These are phyloP conservation scores for Neurospora sp. DNA, from an alignment of 495 filamentous ascomycete species.

Conservation along the genomic window DNA sequence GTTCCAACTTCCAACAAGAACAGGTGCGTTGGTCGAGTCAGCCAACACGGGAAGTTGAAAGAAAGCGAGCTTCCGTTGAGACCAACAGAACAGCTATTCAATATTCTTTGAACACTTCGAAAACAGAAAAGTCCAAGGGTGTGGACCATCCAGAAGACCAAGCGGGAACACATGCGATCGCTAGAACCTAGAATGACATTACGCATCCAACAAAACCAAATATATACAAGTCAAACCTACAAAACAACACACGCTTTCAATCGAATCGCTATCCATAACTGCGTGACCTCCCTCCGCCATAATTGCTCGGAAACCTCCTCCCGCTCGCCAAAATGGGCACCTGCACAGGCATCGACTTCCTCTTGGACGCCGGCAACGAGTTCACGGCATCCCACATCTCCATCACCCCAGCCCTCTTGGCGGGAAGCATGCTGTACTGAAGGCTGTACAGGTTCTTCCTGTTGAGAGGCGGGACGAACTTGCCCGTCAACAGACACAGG, in stretches of 20 bases:
- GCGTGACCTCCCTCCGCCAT: conserved; percentile 15
- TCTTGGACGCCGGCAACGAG: conserved; percentile 45
- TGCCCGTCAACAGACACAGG: conserved; percentile 77
- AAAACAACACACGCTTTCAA: background rate
- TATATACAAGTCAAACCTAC: background rate
- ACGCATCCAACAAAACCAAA: background rate
- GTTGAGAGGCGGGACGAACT: conserved; percentile 84
- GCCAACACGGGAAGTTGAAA: background rate
- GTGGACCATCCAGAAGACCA: too few species aligned
- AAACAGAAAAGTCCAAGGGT: too few species aligned
- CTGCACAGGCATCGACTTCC: conserved; percentile 13
- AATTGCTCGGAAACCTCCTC: conserved; percentile 13
- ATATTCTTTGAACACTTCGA: too few species aligned
- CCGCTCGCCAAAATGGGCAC: conserved; percentile 20
- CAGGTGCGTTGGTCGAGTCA: background rate
- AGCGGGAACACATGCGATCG: too few species aligned
- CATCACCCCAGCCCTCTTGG: conserved; percentile 61
- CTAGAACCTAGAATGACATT: background rate
- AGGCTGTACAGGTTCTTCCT: conserved; percentile 90
- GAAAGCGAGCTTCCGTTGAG: background rate
- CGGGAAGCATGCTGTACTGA: conserved; percentile 96
- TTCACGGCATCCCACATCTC: conserved; percentile 72
- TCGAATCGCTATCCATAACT: conserved; percentile 13
- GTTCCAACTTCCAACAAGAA: background rate
- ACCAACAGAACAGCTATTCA: too few species aligned